A percentile compares a stretch with the other conserved stretches of the same genome.
phyloP scores from a whole-genome alignment of 2,329 filamentous ascomycete genomes.

The Aspergillus pseudoglaucus region DNA sequence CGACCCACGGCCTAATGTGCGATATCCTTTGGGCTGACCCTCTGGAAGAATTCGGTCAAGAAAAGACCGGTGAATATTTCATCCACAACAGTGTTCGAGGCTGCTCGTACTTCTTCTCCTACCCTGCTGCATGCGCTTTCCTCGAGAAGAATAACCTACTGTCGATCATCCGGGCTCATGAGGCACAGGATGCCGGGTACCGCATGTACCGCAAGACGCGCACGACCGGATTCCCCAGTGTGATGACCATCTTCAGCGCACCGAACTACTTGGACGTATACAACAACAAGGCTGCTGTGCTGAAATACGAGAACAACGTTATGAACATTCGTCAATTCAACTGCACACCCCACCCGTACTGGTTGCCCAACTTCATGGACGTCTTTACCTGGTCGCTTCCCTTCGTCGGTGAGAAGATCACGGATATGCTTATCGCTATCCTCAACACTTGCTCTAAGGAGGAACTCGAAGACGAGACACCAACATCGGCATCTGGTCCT shows the following conservation, averaged over 20 bases:
- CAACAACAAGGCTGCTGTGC: conserved; percentile 98
- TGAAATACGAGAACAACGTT: conserved; percentile 99
- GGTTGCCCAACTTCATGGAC: conserved; percentile 99
- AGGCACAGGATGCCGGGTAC: conserved; percentile 97
- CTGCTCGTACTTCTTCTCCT: conserved; percentile 99
- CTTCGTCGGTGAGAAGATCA: conserved; percentile 98
- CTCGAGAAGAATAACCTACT: conserved; percentile 98
- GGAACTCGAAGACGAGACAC: conserved; percentile 84
- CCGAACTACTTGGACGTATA: conserved; percentile 99
- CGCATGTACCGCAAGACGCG: conserved; percentile 98
- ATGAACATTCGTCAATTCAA: conserved; percentile 99
- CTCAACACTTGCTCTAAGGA: conserved; percentile 99
- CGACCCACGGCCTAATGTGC: conserved; percentile 97
- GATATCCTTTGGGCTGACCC: conserved; percentile 99
- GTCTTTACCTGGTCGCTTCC: conserved; percentile 99
- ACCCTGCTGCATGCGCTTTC: conserved; percentile 93
- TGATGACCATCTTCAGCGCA: conserved; percentile 99
- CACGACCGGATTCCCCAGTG: conserved; percentile 95
- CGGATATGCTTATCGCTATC: conserved; percentile 98
- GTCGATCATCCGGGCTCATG: conserved; percentile 94
- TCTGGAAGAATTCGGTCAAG: conserved; percentile 95
- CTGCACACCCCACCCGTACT: conserved; percentile 98
- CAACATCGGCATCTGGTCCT: conserved; percentile 65
- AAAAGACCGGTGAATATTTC: conserved; percentile 97
- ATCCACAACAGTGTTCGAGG: conserved; percentile 97